Evolutionary conservation across 441 rosid species (phyloP).

Genomic region (Pelargonium fulgidum): DNA sequence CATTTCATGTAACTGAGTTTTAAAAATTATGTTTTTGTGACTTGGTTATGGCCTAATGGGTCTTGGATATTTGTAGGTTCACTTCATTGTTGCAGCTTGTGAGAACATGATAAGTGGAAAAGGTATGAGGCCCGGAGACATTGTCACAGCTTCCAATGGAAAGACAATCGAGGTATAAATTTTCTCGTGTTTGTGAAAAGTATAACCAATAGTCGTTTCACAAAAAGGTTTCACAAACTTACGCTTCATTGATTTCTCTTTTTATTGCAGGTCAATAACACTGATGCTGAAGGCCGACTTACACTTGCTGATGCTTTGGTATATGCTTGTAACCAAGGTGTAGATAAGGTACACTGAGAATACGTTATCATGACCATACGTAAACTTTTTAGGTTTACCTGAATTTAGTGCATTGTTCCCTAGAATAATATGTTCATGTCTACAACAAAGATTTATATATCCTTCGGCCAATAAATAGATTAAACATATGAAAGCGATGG

Average conservation of each 20-base stretch:
- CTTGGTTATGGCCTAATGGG: neutral
- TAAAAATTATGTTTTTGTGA: neutral
- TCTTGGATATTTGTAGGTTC: conserved; percentile 47
- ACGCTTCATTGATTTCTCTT: neutral
- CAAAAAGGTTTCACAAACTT: neutral
- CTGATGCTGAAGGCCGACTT: conserved; percentile 95
- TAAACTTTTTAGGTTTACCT: no score
- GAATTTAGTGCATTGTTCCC: no score
- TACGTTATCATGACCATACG: neutral
- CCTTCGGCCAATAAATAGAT: no score
- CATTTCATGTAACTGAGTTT: neutral
- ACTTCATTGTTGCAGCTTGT: conserved; percentile 88
- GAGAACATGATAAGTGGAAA: conserved; percentile 98
- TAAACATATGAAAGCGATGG: no score
- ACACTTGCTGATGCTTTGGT: conserved; percentile 95
- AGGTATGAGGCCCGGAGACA: conserved; percentile 96
- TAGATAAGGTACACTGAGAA: conserved; percentile 55
- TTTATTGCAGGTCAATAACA: conserved; percentile 72
- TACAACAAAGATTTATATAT: no score
- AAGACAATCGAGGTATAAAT: conserved; percentile 77
- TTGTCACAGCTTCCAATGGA: conserved; percentile 84
- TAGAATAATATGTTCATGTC: no score
- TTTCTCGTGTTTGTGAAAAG: neutral
- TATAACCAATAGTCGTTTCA: neutral
- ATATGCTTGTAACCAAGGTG: conserved; percentile 85